phyloP scores from a whole-genome alignment of 345 rosid genomes.

The Rhizophora mangle region DNA sequence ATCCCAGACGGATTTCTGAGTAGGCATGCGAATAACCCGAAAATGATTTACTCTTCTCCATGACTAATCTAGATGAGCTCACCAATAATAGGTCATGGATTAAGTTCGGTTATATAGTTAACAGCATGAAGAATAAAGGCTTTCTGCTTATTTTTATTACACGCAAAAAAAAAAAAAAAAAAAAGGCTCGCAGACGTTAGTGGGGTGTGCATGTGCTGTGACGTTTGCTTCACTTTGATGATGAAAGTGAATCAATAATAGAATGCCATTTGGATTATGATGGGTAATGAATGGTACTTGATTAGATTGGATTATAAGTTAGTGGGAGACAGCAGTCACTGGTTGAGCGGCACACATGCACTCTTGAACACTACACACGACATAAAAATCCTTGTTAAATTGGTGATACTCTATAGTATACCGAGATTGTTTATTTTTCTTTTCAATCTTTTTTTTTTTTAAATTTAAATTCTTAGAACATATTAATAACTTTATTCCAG shows the following conservation, averaged over 20 bases:
- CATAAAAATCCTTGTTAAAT: not conserved
- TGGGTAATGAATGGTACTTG: not conserved
- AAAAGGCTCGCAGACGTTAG: not conserved
- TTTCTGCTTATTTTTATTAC: not conserved
- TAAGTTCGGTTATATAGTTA: not conserved
- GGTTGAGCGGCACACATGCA: slow-evolving; percentile 14
- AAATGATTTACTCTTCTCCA: slow-evolving; percentile 64
- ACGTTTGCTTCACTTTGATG: slow-evolving; percentile 1
- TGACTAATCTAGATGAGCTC: slow-evolving; percentile 1
- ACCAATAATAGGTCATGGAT: not conserved
- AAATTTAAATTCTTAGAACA: too few species aligned
- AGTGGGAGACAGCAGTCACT: slow-evolving; percentile 17
- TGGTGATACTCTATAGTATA: too few species aligned
- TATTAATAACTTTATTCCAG: too few species aligned
- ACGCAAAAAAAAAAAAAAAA: not conserved
- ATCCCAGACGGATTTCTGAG: slow-evolving; percentile 29
- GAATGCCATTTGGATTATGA: not conserved
- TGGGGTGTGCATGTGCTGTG: slow-evolving; percentile 17
- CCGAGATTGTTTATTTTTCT: too few species aligned
- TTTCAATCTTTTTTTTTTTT: too few species aligned
- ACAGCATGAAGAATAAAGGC: not conserved
- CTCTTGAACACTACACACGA: not conserved
- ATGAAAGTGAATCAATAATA: not conserved
- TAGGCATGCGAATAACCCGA: slow-evolving; percentile 32
- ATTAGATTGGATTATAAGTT: slow-evolving; percentile 2